These are phyloP conservation scores for Arxiozyma slooffiae DNA, from an alignment of 1,139 yeast genomes.

Conservation along the genomic window DNA sequence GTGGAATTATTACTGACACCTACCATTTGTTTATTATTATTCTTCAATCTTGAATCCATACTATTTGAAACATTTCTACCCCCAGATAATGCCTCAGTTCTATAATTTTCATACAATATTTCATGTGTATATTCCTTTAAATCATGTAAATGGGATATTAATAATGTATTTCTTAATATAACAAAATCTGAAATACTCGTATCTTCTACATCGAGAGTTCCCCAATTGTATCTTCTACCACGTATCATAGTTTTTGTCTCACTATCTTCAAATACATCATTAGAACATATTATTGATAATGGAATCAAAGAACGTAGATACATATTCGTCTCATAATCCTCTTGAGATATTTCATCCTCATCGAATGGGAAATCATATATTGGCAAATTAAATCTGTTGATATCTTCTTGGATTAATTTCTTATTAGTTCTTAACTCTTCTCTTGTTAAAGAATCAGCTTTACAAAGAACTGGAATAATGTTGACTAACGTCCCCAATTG, in stretches of 20 bases:
- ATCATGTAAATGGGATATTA: constrained; percentile 90
- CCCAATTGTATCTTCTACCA: constrained; percentile 94
- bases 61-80: constrained; percentile 13
- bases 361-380: constrained; percentile 71
- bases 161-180: constrained; percentile 68
- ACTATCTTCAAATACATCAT: constrained; percentile 43
- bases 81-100: constrained; percentile 78
- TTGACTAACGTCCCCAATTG: constrained; percentile 72
- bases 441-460: constrained; percentile 78
- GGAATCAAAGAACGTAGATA: constrained; percentile 71
- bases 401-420: constrained; percentile 56
- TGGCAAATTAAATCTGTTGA: constrained; percentile 69
- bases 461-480: constrained; percentile 77
- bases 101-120: constrained; percentile 79
- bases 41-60: constrained; percentile 3
- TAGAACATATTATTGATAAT: constrained; percentile 79
- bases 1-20: background rate
- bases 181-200: constrained; percentile 75
- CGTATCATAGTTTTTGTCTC: constrained; percentile 51
- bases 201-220: constrained; percentile 78
- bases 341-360: constrained; percentile 54
- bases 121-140: constrained; percentile 90
- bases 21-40: constrained; percentile 1
- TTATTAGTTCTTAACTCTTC: constrained; percentile 63
- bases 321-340: constrained; percentile 71